Base-by-base conservation (phyloP, 2,329 filamentous ascomycete genomes). In the Sclerotinia minor region DNA sequence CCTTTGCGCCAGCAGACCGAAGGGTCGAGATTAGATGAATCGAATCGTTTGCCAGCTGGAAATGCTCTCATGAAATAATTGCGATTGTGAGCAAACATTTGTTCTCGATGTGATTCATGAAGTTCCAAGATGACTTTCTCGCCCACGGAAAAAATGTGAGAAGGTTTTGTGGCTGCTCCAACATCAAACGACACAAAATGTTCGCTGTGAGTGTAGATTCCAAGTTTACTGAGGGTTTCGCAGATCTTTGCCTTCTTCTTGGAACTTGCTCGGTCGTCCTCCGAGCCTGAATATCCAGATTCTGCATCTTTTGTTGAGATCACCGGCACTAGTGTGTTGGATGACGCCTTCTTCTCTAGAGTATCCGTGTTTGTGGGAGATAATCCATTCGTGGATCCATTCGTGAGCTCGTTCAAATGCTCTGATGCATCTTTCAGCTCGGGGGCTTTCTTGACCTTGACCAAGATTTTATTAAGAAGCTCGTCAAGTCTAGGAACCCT, bases 11-110 rank as follows among this genome's bases (percentile, higher is more conserved):
- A 97, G 79, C 94, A 95, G 4, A 89, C 84, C 0, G 88, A 86
- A 5, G 94, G 93, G 73, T 97, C 92, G 17, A 96, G 83, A 76
- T 97, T 98, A 0, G 92, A 95, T 0, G 92, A 96, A 69, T 87
- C 84, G 64, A 97, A 88, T 8, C 94, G 87, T 68, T 93, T 83
- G 1, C 92, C 92, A 47, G 91, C 92, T 0, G 94, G 94, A 74
- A 96, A 97, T 0, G 92, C 90, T 24, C 94, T 87, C 91, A 97
- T 93, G 73, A 97, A 82, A 75, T 86, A 94, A 72, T 87, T 81
- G 66, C 87, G 85, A 79, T 97, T 97, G 80, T 97, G 94, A 45
- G 87, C 82, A 77, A 97, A 94, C 9, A 97, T 83, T 2, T 81
- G 82, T 4, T 78, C 76, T 5, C 80, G 81, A n/a, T 84, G 78